A percentile compares a stretch with the other conserved stretches of the same genome.
Conservation (phyloP, 768 basidiomycete genomes). For the Coprinopsis marcescibilis region DNA sequence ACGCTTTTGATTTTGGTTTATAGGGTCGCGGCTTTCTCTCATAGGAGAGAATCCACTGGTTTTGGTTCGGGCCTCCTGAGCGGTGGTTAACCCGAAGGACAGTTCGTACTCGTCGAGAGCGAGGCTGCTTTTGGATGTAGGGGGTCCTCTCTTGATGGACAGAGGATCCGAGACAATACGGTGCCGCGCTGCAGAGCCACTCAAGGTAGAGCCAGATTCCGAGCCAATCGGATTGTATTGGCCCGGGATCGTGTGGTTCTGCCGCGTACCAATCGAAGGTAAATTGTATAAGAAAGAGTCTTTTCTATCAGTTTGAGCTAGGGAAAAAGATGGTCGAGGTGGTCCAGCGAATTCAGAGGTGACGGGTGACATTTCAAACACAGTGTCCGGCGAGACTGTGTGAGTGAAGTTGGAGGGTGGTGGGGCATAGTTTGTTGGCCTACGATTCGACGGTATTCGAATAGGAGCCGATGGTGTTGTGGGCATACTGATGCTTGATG, state of each 20-base stretch:
- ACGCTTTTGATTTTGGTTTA: background rate
- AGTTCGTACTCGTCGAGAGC: constrained; percentile 6
- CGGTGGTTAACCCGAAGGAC: background rate
- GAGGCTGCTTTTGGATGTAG: constrained; percentile 11
- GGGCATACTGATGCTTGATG: background rate
- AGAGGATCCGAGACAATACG: constrained; percentile 5
- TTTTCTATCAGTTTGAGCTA: constrained; percentile 15
- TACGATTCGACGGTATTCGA: constrained; percentile 36
- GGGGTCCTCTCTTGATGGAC: constrained; percentile 3
- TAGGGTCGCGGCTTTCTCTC: background rate
- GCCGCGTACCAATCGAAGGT: constrained; percentile 20
- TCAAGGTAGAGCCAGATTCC: background rate
- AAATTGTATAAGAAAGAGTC: constrained; percentile 38
- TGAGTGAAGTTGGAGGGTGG: constrained; percentile 24
- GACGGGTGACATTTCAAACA: constrained; percentile 51
- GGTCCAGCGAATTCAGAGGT: constrained; percentile 23
- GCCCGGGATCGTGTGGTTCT: background rate
- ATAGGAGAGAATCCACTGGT: background rate
- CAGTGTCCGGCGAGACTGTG: constrained; percentile 38
- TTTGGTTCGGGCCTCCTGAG: background rate
- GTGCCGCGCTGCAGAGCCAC: background rate
- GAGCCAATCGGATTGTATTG: background rate
- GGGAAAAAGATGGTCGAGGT: constrained; percentile 16
- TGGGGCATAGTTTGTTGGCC: constrained; percentile 14
- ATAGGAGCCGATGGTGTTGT: constrained; percentile 34